phyloP scores from a whole-genome alignment of 1,284 basidiomycete species.

The Kwoniella shivajii region DNA sequence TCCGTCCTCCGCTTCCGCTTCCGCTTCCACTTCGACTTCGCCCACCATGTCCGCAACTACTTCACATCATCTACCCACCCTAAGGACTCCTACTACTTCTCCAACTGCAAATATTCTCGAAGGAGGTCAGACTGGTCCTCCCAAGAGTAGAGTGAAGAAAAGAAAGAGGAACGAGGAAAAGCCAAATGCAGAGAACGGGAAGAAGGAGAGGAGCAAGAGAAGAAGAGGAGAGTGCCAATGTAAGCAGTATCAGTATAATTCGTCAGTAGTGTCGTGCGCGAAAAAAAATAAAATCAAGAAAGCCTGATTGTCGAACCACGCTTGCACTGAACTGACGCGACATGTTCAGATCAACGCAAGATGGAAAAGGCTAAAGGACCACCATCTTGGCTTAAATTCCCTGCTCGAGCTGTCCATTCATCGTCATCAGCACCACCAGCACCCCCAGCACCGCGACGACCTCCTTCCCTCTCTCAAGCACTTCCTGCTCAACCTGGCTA shows the following conservation, averaged over 20 bases:
- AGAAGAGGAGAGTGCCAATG: conserved; percentile 13
- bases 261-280: no score
- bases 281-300: no score
- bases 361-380: conserved; percentile 3
- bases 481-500: no score
- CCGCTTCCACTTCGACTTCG: no score
- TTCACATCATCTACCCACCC: no score
- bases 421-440: not conserved
- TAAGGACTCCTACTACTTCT: no score
- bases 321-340: not conserved
- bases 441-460: not conserved
- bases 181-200: not conserved
- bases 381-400: conserved; percentile 3
- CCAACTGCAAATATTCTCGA: no score
- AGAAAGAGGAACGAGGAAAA: not conserved
- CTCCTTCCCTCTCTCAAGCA: no score
- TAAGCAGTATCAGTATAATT: not conserved
- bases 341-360: not conserved
- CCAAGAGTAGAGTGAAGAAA: not conserved
- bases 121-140: no score
- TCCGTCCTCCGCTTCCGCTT: no score
- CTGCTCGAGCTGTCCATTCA: not conserved
- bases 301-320: no score
- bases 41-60: no score
- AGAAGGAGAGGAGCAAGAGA: conserved; percentile 2